Conservation (phyloP, 345 rosid species). For the Carallia pectinifolia region DNA sequence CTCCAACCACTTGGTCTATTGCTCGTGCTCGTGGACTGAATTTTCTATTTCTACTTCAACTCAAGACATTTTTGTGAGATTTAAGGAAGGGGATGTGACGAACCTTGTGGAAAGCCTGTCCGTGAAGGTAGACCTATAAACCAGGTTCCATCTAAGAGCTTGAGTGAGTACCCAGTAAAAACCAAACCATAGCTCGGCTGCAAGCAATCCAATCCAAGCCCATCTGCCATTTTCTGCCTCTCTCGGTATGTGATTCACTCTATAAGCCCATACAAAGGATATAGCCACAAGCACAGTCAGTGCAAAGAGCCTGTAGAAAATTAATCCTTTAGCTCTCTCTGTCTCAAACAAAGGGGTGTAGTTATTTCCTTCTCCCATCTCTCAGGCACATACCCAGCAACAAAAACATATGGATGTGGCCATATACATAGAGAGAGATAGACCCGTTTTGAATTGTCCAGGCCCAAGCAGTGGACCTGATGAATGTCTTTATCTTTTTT, state of each 20-base stretch:
- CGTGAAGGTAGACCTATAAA: slow-evolving; percentile 27
- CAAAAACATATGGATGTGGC: too few relatives aligned
- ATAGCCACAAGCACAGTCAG: slow-evolving; percentile 12
- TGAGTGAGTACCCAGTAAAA: slow-evolving; percentile 31
- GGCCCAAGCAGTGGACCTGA: too few relatives aligned
- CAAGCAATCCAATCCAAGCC: slow-evolving; percentile 32
- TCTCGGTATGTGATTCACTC: slow-evolving; percentile 16
- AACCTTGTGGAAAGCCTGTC: slow-evolving; percentile 30
- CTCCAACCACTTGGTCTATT: too few relatives aligned
- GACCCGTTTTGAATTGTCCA: too few relatives aligned
- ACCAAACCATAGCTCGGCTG: slow-evolving; percentile 30
- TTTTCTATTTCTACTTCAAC: too few relatives aligned
- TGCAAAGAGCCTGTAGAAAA: slow-evolving; percentile 5
- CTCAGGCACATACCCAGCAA: too few relatives aligned
- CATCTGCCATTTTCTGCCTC: slow-evolving; percentile 15
- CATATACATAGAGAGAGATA: too few relatives aligned
- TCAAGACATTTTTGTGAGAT: too few relatives aligned
- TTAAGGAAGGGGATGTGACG: background rate
- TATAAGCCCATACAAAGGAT: slow-evolving; percentile 14
- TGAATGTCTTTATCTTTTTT: too few relatives aligned
- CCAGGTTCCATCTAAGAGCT: slow-evolving; percentile 19
- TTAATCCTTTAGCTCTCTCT: slow-evolving; percentile 7
- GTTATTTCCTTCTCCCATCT: background rate
- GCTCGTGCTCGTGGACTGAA: too few relatives aligned
- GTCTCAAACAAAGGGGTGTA: slow-evolving; percentile 23